phyloP scores from a whole-genome alignment of 2,329 filamentous ascomycete genomes.

The Fusarium sp. region DNA sequence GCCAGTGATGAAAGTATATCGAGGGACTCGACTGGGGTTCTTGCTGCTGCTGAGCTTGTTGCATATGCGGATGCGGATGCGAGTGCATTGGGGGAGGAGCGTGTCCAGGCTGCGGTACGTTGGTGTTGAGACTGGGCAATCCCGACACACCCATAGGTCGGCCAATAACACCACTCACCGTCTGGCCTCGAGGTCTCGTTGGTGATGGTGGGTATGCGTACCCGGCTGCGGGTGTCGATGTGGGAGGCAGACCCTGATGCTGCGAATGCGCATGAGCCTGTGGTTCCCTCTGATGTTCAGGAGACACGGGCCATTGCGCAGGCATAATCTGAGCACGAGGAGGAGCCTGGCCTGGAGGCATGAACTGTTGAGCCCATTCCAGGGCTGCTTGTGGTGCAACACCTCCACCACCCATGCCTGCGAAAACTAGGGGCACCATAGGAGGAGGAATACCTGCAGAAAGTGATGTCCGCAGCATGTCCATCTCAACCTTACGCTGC shows the following conservation, averaged over 20 bases:
- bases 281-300: constrained; percentile 70
- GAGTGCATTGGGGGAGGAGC: constrained; percentile 54
- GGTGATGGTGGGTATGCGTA: constrained; percentile 68
- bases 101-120: constrained; percentile 57
- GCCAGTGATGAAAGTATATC: constrained; percentile 95
- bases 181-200: constrained; percentile 66
- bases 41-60: constrained; percentile 69
- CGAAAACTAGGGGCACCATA: constrained; percentile 82
- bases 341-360: constrained; percentile 66
- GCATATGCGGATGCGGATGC: constrained; percentile 67
- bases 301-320: constrained; percentile 65
- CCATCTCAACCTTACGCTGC: constrained; percentile 80
- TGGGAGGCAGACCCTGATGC: constrained; percentile 57
- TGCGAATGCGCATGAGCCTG: constrained; percentile 60
- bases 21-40: constrained; percentile 74
- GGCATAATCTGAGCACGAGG: constrained; percentile 65
- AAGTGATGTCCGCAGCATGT: constrained; percentile 79
- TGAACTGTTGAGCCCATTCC: constrained; percentile 79
- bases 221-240: constrained; percentile 56
- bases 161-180: constrained; percentile 59
- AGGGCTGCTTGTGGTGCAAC: constrained; percentile 72
- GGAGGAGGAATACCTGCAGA: constrained; percentile 80
- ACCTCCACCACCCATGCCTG: constrained; percentile 75
- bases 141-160: constrained; percentile 57
- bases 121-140: constrained; percentile 64